Conservation (phyloP, 169 alveolate species). For the Plasmodium inui region DNA sequence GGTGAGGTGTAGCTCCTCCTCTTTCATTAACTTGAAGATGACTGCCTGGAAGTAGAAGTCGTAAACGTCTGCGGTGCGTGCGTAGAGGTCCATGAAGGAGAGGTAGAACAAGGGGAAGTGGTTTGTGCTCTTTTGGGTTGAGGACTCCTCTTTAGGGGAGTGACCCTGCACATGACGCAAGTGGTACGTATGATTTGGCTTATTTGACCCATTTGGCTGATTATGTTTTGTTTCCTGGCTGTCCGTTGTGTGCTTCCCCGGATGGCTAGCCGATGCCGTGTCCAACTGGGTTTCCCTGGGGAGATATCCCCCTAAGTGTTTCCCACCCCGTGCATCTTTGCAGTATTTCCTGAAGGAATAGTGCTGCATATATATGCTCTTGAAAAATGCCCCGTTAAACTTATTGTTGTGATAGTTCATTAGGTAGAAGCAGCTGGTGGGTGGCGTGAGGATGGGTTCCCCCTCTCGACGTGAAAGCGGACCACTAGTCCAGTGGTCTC, state of each 20-base stretch:
- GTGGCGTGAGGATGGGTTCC: neutral
- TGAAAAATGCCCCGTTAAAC: neutral
- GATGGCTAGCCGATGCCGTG: neutral
- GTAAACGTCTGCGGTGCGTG: slow-evolving; percentile 42
- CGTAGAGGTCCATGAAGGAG: slow-evolving; percentile 22
- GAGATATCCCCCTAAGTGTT: neutral
- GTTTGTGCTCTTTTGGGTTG: neutral
- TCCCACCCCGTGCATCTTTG: neutral
- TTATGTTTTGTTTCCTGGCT: neutral
- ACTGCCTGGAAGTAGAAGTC: slow-evolving; percentile 51
- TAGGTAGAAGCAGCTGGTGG: slow-evolving; percentile 7
- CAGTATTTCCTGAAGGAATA: neutral
- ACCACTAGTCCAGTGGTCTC: neutral
- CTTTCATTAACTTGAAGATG: slow-evolving; percentile 27
- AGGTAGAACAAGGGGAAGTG: slow-evolving; percentile 30
- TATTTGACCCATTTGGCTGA: neutral
- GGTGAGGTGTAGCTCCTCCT: slow-evolving; percentile 23
- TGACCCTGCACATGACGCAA: neutral
- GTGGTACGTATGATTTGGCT: neutral
- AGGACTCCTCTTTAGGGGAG: neutral
- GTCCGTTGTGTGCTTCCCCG: too few relatives aligned
- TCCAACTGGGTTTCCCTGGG: neutral
- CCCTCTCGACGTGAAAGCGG: neutral
- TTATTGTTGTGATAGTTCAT: slow-evolving; percentile 28
- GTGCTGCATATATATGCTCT: slow-evolving; percentile 26